Evolutionary conservation across 2,329 filamentous ascomycete genomes (phyloP).

Genomic region (Chaetothyriales sp.): DNA sequence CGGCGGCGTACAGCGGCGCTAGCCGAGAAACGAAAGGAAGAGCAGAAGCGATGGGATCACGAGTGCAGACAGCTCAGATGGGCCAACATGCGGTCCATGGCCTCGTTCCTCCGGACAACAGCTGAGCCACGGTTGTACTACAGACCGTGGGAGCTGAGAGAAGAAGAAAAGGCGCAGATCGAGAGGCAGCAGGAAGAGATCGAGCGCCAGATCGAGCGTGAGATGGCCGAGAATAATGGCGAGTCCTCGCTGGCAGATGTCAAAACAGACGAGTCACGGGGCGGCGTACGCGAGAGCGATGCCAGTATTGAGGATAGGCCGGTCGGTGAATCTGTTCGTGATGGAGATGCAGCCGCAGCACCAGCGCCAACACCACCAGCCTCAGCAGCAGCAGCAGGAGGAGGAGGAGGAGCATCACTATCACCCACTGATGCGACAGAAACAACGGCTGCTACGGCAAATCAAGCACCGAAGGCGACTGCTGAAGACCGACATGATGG

Average conservation of each 20-base stretch:
- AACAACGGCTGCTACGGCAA: conserved; percentile 7
- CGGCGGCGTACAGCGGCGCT: conserved; percentile 51
- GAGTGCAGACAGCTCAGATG: conserved; percentile 45
- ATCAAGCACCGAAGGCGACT: conserved; percentile 16
- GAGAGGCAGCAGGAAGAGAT: conserved; percentile 53
- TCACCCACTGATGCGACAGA: conserved; percentile 15
- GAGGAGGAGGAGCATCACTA: conserved; percentile 2
- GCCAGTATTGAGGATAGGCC: conserved; percentile 6
- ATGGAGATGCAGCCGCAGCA: not conserved
- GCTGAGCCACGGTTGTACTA: conserved; percentile 68
- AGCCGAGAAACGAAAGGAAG: conserved; percentile 43
- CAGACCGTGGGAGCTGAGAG: conserved; percentile 61
- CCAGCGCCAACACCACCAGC: not conserved
- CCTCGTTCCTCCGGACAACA: conserved; percentile 58
- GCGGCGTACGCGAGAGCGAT: not conserved
- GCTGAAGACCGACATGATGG: conserved; percentile 4
- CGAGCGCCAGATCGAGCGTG: conserved; percentile 47
- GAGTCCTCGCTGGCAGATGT: conserved; percentile 22
- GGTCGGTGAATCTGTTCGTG: conserved; percentile 9
- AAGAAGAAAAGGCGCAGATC: conserved; percentile 55
- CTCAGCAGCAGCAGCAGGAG: not conserved
- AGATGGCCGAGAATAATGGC: conserved; percentile 48
- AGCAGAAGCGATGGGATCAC: conserved; percentile 63
- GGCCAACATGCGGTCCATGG: conserved; percentile 52
- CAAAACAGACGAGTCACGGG: conserved; percentile 15